phyloP scores from a whole-genome alignment of 2,329 filamentous ascomycete species.

The Cladophialophora chaetospira region DNA sequence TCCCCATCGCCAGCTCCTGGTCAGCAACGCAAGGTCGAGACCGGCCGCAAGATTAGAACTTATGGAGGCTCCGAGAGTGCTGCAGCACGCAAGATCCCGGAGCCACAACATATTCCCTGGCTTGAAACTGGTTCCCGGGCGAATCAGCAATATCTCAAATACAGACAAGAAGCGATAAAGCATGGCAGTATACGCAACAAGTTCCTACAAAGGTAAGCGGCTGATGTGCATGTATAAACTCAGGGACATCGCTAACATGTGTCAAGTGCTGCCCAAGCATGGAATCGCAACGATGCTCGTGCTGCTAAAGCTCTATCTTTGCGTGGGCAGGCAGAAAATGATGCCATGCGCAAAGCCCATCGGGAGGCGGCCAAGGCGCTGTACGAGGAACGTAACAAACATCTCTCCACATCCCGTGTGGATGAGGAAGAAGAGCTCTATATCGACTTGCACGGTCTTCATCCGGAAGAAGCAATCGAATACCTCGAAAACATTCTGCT shows the following conservation, averaged over 20 bases:
- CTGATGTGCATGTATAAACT: not conserved
- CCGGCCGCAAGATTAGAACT: conserved; percentile 62
- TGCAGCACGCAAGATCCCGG: conserved; percentile 79
- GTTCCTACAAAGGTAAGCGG: conserved; percentile 81
- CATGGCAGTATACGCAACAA: conserved; percentile 96
- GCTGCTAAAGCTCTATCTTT: conserved; percentile 93
- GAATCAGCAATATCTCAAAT: conserved; percentile 93
- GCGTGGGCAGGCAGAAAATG: conserved; percentile 93
- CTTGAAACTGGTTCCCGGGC: conserved; percentile 87
- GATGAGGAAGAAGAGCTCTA: conserved; percentile 72
- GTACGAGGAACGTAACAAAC: conserved; percentile 90
- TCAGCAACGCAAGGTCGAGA: conserved; percentile 45
- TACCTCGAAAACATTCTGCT: conserved; percentile 87
- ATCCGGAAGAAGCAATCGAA: conserved; percentile 93
- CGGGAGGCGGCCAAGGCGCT: conserved; percentile 88
- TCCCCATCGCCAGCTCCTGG: conserved; percentile 76
- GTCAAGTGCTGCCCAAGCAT: conserved; percentile 85
- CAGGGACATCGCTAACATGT: conserved; percentile 1
- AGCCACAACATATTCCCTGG: conserved; percentile 93
- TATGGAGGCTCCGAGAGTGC: conserved; percentile 53
- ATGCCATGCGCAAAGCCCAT: conserved; percentile 95
- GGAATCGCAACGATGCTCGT: conserved; percentile 96
- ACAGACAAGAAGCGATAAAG: conserved; percentile 92
- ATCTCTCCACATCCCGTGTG: conserved; percentile 48
- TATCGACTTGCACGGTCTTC: conserved; percentile 96